phyloP scores from a whole-genome alignment of 208 protist species.

The Wallacemonas rigidus region DNA sequence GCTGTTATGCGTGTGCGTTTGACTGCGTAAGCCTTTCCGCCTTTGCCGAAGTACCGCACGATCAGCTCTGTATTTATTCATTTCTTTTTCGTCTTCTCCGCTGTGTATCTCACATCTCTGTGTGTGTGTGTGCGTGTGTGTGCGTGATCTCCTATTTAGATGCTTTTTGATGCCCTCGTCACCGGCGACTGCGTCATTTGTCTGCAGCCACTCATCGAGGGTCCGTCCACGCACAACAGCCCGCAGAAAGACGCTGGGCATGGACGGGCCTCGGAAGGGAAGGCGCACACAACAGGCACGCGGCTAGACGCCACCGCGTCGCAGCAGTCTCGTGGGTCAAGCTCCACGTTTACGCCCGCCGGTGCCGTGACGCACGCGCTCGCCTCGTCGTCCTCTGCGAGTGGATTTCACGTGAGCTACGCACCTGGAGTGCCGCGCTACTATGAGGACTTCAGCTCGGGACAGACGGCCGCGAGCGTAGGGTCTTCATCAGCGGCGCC shows the following conservation, averaged over 20 bases:
- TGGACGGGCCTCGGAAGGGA: neutral
- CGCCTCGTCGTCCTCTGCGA: constrained; percentile 12
- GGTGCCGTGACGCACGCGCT: constrained; percentile 5
- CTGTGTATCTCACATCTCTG: neutral
- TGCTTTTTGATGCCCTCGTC: constrained; percentile 46
- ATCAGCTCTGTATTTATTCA: neutral
- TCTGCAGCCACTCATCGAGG: constrained; percentile 52
- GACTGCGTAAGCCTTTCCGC: neutral
- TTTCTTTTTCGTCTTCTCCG: neutral
- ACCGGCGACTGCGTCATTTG: constrained; percentile 78
- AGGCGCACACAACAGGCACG: too few species aligned
- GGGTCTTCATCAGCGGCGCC: too few species aligned
- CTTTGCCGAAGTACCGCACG: too few species aligned
- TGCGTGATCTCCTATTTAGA: neutral
- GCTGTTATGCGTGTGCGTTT: neutral
- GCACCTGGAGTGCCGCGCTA: constrained; percentile 34
- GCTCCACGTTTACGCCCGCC: neutral
- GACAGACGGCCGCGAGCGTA: neutral
- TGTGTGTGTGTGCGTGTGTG: constrained; percentile 11
- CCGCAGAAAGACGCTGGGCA: constrained; percentile 4
- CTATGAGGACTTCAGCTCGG: neutral
- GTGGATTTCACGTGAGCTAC: constrained; percentile 48
- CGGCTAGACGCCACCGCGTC: neutral
- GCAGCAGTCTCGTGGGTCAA: neutral
- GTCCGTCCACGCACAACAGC: neutral